These are phyloP conservation scores for Veloboletus limbatus DNA, from an alignment of 1,284 basidiomycete species.

Conservation along the genomic window DNA sequence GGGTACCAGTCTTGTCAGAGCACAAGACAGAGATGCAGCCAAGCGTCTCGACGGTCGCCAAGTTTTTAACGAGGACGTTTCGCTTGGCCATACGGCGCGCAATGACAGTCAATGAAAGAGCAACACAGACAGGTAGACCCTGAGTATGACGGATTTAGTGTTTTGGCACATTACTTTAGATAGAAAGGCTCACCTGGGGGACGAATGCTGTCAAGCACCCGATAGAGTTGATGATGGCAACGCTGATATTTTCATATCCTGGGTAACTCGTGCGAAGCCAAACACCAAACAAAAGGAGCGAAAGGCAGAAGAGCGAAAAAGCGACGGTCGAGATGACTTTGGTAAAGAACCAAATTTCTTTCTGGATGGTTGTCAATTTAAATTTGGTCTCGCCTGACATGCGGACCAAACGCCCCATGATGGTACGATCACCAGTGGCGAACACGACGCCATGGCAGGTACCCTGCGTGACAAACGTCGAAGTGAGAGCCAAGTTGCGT, in stretches of 20 bases:
- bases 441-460: constrained; percentile 57
- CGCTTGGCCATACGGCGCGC: constrained; percentile 51
- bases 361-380: constrained; percentile 48
- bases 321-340: constrained; percentile 46
- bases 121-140: constrained; percentile 50
- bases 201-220: constrained; percentile 51
- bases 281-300: constrained; percentile 44
- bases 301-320: constrained; percentile 38
- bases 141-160: neutral
- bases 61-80: constrained; percentile 56
- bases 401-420: constrained; percentile 60
- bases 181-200: constrained; percentile 38
- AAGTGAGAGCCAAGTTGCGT: constrained; percentile 58
- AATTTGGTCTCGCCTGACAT: constrained; percentile 50
- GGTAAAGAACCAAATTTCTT: constrained; percentile 49
- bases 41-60: constrained; percentile 60
- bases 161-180: neutral
- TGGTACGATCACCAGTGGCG: constrained; percentile 56
- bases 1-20: constrained; percentile 56
- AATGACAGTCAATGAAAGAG: constrained; percentile 50
- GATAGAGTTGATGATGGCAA: constrained; percentile 46
- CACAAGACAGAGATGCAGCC: constrained; percentile 57
- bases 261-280: constrained; percentile 42
- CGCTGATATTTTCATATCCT: constrained; percentile 39
- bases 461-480: constrained; percentile 54